Percentiles rank a stretch among this genome's conserved stretches.
Conservation (phyloP, 352 stramenopile species). For the Phytophthora crassamura region DNA sequence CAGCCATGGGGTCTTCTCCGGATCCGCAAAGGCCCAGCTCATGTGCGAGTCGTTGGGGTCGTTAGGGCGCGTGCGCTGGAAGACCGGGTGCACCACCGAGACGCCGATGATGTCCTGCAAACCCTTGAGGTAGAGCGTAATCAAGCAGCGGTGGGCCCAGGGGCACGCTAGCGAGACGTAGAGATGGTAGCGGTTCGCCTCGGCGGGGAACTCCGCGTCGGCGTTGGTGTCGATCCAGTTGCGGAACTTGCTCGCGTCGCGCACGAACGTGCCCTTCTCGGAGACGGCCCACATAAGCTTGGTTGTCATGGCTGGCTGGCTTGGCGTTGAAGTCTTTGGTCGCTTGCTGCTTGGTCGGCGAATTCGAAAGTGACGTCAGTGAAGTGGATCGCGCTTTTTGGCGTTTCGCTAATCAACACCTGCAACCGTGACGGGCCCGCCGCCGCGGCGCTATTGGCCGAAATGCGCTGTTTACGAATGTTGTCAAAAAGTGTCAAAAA, state of each 20-base stretch:
- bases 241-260: constrained; percentile 79
- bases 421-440: not conserved
- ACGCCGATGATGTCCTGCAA: constrained; percentile 95
- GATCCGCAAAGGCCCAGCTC: constrained; percentile 85
- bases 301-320: constrained; percentile 56
- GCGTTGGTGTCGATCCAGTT: constrained; percentile 74
- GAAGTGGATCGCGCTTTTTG: constrained; percentile 16
- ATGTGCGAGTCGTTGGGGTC: constrained; percentile 77
- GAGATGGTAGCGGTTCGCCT: constrained; percentile 91
- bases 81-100: constrained; percentile 91
- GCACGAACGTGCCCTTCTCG: constrained; percentile 74
- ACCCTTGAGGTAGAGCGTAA: constrained; percentile 93
- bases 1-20: constrained; percentile 64
- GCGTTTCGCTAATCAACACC: constrained; percentile 25
- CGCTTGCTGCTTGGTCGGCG: constrained; percentile 4
- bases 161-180: constrained; percentile 97
- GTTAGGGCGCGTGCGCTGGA: constrained; percentile 78
- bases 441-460: too few species aligned
- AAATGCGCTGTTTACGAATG: too few species aligned
- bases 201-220: constrained; percentile 71
- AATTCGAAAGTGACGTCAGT: constrained; percentile 35
- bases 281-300: constrained; percentile 73
- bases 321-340: not conserved
- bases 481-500: too few species aligned
- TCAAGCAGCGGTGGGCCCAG: constrained; percentile 81